Percentiles rank a stretch among this genome's conserved stretches.
phyloP scores from a whole-genome alignment of 169 alveolate species.

The Plasmodium fragile region DNA sequence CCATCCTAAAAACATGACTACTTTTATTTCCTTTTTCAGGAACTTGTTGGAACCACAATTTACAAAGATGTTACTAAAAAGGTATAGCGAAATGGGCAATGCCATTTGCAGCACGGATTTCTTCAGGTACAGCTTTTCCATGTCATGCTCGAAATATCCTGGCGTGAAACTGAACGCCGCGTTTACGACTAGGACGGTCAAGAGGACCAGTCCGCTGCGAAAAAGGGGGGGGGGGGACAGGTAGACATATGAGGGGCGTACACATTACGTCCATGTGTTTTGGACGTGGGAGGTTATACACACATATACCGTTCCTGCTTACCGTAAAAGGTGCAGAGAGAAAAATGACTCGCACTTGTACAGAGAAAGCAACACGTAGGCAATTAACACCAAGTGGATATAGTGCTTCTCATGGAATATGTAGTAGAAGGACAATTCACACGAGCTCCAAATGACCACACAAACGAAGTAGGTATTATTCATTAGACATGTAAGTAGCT shows the following conservation, averaged over 20 bases:
- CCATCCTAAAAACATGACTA: slow-evolving; percentile 3
- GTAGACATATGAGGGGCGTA: not conserved
- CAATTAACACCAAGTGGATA: slow-evolving; percentile 30
- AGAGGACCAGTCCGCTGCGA: slow-evolving; percentile 6
- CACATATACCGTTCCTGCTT: not conserved
- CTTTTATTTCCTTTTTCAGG: slow-evolving; percentile 18
- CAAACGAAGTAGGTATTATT: slow-evolving; percentile 14
- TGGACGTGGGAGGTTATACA: not conserved
- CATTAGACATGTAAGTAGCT: not conserved
- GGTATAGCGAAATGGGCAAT: slow-evolving; percentile 13
- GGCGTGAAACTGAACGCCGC: not conserved
- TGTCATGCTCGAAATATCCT: slow-evolving; percentile 25
- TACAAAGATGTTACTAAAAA: slow-evolving; percentile 29
- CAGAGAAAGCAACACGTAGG: slow-evolving; percentile 1
- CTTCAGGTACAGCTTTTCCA: slow-evolving; percentile 26
- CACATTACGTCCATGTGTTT: not conserved
- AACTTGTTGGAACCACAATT: slow-evolving; percentile 18
- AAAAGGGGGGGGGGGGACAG: not conserved
- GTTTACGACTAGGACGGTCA: slow-evolving; percentile 10
- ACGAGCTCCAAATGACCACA: slow-evolving; percentile 38
- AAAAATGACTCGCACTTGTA: not conserved
- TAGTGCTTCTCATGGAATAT: slow-evolving; percentile 17
- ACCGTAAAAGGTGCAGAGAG: slow-evolving; percentile 25
- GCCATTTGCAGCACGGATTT: slow-evolving; percentile 8
- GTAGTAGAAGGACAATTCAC: slow-evolving; percentile 21